Evolutionary conservation across 805 yeast species (phyloP), one percentile per base, ranked within the genome.

Genomic region (Pichia ethanolica): DNA sequence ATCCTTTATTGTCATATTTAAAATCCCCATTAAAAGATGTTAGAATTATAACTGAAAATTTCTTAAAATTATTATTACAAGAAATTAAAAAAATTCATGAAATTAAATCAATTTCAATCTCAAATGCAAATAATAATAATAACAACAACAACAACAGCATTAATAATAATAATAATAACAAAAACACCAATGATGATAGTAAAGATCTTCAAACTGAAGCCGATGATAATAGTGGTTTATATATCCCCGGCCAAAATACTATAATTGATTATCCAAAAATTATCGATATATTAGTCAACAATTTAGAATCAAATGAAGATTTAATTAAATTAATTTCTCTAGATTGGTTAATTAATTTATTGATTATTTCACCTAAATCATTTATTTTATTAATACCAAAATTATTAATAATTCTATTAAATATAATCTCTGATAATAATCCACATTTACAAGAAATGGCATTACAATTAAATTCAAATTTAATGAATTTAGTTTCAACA

Each of bases 21-120:
- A 86, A 87, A 55, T 91, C 87, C 56, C 74, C 91, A 2, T 89
- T 89, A 53, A 81, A 83, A 47, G 98, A 91, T 64, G 95, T 93
- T 4, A 73, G 96, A 55, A 82, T 84, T 3, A 89, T 88, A 39
- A 89, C 98, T 0, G 87, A 84, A 51, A 82, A 84, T 42, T 78
- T 90, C 36, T 65, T 93, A 52, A 86, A 83, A 52, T 75, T 79
- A 4, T 78, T 93, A 51, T 70, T 93, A 34, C 85, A 82, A 56
- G 98, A 93, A 61, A 84, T 91, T 46, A 81, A 80, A 56, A 72
- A 87, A 39, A 78, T 90, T n/a, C 73, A 86, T 26, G 83, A 82
- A 54, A 79, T 91, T 36, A 83, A 82, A 60, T 67, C 71, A 53
- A 35, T 40, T 13, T 41, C 35, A 26, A 35, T 14, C 28, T 10